Percentiles rank a stretch among this genome's conserved stretches.
Conservation (phyloP, 495 filamentous ascomycete species). For the Sphaerosporella brunnea region DNA sequence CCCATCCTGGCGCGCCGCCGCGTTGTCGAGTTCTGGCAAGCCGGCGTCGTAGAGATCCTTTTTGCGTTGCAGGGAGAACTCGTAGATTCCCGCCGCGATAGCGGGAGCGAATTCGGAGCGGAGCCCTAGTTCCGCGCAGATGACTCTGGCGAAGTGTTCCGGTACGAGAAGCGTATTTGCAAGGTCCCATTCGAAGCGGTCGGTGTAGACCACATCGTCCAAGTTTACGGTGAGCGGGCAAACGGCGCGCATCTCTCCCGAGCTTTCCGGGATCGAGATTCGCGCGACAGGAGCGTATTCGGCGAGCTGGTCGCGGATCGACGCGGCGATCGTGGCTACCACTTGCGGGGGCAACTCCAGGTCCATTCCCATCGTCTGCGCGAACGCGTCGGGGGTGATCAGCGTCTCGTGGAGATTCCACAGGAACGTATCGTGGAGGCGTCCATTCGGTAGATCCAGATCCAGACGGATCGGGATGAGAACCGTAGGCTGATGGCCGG, state of each 20-base stretch:
- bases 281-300: conserved; percentile 90
- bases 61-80: conserved; percentile 79
- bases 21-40: conserved; percentile 59
- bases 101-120: conserved; percentile 85
- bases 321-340: conserved; percentile 65
- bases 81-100: conserved; percentile 91
- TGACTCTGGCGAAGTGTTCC: conserved; percentile 78
- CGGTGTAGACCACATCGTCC: conserved; percentile 77
- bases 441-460: conserved; percentile 67
- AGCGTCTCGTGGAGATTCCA: conserved; percentile 96
- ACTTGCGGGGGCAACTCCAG: conserved; percentile 66
- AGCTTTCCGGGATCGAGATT: conserved; percentile 46
- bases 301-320: conserved; percentile 87
- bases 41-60: conserved; percentile 81
- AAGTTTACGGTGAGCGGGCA: conserved; percentile 84
- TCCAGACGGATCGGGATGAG: conserved; percentile 94
- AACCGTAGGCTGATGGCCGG: conserved; percentile 68
- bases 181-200: conserved; percentile 97
- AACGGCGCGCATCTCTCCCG: conserved; percentile 34
- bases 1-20: conserved; percentile 45
- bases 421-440: conserved; percentile 81
- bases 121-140: conserved; percentile 79
- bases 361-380: conserved; percentile 74
- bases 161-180: conserved; percentile 80
- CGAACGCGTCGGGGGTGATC: conserved; percentile 89